phyloP scores from a whole-genome alignment of 768 basidiomycete species.

The Royoungia palumana region DNA sequence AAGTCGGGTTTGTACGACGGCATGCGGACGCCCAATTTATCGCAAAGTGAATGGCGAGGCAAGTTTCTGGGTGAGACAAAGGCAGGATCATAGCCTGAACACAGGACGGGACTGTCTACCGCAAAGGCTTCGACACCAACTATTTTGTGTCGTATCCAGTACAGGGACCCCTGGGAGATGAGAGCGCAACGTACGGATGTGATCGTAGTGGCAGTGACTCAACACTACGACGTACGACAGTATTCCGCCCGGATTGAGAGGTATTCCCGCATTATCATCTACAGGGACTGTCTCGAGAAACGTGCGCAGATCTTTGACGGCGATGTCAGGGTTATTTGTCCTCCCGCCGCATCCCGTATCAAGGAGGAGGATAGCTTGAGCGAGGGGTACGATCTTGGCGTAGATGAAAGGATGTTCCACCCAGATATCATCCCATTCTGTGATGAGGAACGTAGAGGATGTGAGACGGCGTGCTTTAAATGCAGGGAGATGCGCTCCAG shows the following conservation, averaged over 20 bases:
- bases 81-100: constrained; percentile 43
- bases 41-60: constrained; percentile 46
- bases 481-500: constrained; percentile 16
- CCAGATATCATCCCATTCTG: constrained; percentile 50
- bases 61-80: constrained; percentile 43
- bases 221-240: constrained; percentile 47
- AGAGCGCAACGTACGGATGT: constrained; percentile 44
- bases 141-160: constrained; percentile 14
- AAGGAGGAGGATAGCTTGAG: constrained; percentile 44
- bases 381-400: constrained; percentile 40
- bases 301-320: constrained; percentile 41
- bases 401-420: constrained; percentile 55
- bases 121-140: constrained; percentile 52
- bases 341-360: constrained; percentile 57
- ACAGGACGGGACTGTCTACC: constrained; percentile 44
- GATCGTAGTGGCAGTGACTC: constrained; percentile 58
- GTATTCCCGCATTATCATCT: constrained; percentile 39
- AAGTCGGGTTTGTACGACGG: constrained; percentile 47
- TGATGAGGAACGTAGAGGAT: constrained; percentile 40
- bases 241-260: constrained; percentile 42
- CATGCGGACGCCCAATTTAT: constrained; percentile 36
- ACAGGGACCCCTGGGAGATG: neutral
- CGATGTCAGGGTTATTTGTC: constrained; percentile 38
- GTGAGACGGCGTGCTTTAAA: constrained; percentile 37
- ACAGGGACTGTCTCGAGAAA: constrained; percentile 49